phyloP scores from a whole-genome alignment of 2,329 filamentous ascomycete genomes.

The Cladosporium sphaerospermum region DNA sequence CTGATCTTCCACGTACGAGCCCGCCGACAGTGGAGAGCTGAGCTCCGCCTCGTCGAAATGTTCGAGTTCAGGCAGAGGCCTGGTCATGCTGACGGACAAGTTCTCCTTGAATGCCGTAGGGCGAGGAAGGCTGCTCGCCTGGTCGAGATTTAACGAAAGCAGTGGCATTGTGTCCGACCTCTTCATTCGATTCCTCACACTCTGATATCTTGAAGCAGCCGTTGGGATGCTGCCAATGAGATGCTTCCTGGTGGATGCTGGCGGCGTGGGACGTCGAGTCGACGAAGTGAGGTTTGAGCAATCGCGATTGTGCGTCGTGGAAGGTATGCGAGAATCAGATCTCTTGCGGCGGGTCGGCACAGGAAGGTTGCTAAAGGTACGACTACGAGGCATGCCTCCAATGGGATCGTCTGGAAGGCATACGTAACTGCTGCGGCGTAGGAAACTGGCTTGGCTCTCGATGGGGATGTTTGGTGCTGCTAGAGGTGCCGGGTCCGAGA shows the following conservation, averaged over 20 bases:
- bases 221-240: constrained; percentile 18
- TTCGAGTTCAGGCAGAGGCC: constrained; percentile 19
- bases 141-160: constrained; percentile 17
- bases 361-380: constrained; percentile 32
- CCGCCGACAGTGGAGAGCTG: constrained; percentile 14
- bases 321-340: constrained; percentile 24
- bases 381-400: constrained; percentile 29
- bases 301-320: constrained; percentile 9
- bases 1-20: constrained; percentile 15
- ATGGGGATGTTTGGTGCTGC: constrained; percentile 11
- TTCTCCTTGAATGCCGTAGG: constrained; percentile 30
- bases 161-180: constrained; percentile 31
- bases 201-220: constrained; percentile 11
- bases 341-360: constrained; percentile 22
- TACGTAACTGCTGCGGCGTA: constrained; percentile 28
- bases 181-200: constrained; percentile 18
- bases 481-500: not conserved
- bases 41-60: constrained; percentile 14
- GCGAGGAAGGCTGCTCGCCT: constrained; percentile 15
- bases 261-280: constrained; percentile 22
- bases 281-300: constrained; percentile 14
- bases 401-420: constrained; percentile 28
- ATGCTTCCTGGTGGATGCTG: constrained; percentile 21
- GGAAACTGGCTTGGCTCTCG: constrained; percentile 12
- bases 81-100: constrained; percentile 24